Percentiles rank a stretch among this genome's conserved stretches.
Evolutionary conservation across 192 early-diverging fungal genomes (phyloP).

Genomic region (Podila verticillata): DNA sequence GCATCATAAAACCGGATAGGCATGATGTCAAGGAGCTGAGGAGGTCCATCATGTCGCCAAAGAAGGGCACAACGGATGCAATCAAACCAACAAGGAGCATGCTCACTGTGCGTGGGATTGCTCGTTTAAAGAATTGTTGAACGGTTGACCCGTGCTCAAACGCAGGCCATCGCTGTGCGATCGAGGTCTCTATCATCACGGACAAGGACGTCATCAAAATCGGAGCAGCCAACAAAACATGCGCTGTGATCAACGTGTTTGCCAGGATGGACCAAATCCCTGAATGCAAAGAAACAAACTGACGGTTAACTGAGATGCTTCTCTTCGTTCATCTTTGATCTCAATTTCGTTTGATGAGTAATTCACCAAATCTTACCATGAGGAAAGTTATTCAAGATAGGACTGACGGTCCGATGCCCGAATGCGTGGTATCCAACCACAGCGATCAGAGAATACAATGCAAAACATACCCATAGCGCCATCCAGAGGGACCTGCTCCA

Average conservation of each 20-base stretch:
- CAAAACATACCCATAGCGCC: conserved; percentile 65
- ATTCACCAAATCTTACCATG: conserved; percentile 17
- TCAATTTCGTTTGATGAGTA: too few relatives aligned
- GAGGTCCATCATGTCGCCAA: conserved; percentile 80
- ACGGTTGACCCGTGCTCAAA: conserved; percentile 42
- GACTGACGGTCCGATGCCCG: conserved; percentile 72
- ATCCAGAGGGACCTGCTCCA: conserved; percentile 69
- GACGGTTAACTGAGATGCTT: too few relatives aligned
- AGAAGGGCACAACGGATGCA: conserved; percentile 76
- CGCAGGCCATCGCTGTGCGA: conserved; percentile 48
- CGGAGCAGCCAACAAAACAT: conserved; percentile 82
- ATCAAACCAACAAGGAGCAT: conserved; percentile 64
- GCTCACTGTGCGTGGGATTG: conserved; percentile 62
- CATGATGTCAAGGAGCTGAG: conserved; percentile 78
- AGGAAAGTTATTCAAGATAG: conserved; percentile 73
- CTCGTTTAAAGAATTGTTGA: conserved; percentile 60
- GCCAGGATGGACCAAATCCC: conserved; percentile 65
- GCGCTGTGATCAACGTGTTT: conserved; percentile 75
- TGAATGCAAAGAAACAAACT: too few relatives aligned
- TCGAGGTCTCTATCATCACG: conserved; percentile 61
- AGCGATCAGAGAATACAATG: conserved; percentile 73
- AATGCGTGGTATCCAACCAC: conserved; percentile 77
- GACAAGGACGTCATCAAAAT: conserved; percentile 77
- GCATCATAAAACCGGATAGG: conserved; percentile 75
- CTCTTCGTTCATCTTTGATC: too few relatives aligned